Evolutionary conservation across 2,329 filamentous ascomycete species (phyloP).

Genomic region (Nothophoma quercina): DNA sequence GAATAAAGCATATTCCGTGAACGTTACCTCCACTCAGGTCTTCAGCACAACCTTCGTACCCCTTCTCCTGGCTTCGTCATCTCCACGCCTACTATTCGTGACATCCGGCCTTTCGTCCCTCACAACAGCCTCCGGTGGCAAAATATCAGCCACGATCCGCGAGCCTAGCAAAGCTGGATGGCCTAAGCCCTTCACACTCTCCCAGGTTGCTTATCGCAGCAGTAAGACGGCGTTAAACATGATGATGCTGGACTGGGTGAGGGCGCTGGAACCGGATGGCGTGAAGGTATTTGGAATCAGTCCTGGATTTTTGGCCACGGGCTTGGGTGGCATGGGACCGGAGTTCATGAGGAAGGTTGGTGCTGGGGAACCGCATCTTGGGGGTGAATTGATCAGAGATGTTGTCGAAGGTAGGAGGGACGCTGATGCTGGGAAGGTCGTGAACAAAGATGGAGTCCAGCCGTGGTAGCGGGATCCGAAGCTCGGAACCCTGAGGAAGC

Average conservation of each 20-base stretch:
- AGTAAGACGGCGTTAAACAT: constrained; percentile 60
- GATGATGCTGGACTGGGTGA: constrained; percentile 58
- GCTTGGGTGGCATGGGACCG: constrained; percentile 46
- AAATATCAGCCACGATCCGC: not conserved
- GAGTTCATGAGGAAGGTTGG: constrained; percentile 49
- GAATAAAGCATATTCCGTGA: constrained; percentile 7
- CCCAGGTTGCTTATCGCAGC: constrained; percentile 49
- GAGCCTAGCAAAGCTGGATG: constrained; percentile 49
- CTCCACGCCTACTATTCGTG: not conserved
- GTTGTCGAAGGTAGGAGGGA: constrained; percentile 53
- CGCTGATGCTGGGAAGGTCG: constrained; percentile 48
- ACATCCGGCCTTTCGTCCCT: constrained; percentile 4
- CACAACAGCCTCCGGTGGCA: not conserved
- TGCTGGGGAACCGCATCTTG: constrained; percentile 47
- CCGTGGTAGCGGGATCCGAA: too few relatives aligned
- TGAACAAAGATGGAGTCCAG: constrained; percentile 46
- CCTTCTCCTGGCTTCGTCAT: not conserved
- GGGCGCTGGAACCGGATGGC: constrained; percentile 53
- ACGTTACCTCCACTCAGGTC: constrained; percentile 3
- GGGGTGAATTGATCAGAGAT: constrained; percentile 48
- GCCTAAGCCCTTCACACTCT: constrained; percentile 51
- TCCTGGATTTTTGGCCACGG: constrained; percentile 58
- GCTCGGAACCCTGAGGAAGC: too few relatives aligned
- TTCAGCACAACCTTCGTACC: constrained; percentile 2
- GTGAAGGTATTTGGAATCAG: constrained; percentile 58